These are phyloP conservation scores for Gastrodia elata DNA, from an alignment of 106 monocot species.

Conservation along the genomic window DNA sequence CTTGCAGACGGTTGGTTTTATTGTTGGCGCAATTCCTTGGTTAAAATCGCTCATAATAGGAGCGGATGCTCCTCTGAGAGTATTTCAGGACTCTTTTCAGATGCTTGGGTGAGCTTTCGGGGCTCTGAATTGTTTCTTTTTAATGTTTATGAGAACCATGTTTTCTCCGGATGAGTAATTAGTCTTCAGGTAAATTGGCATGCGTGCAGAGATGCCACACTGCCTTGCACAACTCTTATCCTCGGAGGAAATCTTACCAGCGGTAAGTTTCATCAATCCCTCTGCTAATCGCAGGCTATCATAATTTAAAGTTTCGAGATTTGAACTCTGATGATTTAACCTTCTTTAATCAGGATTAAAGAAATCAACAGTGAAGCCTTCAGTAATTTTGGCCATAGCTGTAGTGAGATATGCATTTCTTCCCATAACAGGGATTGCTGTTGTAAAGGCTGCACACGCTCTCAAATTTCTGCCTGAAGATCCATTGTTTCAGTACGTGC, in stretches of 20 bases:
- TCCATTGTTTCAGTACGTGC: conserved; percentile 13
- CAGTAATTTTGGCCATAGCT: background rate
- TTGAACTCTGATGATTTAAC: background rate
- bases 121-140: background rate
- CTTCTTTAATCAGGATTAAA: background rate
- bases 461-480: conserved; percentile 13
- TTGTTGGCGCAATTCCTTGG: conserved; percentile 47
- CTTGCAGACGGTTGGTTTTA: conserved; percentile 43
- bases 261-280: conserved; percentile 19
- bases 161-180: background rate
- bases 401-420: conserved; percentile 7
- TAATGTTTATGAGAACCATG: background rate
- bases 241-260: conserved; percentile 58
- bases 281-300: background rate
- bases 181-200: background rate
- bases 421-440: conserved; percentile 12
- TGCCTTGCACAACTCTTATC: conserved; percentile 67
- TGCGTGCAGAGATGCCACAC: conserved; percentile 42
- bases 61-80: conserved; percentile 30
- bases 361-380: conserved; percentile 13
- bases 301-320: too few relatives aligned
- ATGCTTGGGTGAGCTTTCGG: conserved; percentile 45
- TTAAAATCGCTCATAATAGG: conserved; percentile 51
- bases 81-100: conserved; percentile 38
- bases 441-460: conserved; percentile 7